Conservation (phyloP, 441 rosid genomes). For the Pelargonium cotyledonis region DNA sequence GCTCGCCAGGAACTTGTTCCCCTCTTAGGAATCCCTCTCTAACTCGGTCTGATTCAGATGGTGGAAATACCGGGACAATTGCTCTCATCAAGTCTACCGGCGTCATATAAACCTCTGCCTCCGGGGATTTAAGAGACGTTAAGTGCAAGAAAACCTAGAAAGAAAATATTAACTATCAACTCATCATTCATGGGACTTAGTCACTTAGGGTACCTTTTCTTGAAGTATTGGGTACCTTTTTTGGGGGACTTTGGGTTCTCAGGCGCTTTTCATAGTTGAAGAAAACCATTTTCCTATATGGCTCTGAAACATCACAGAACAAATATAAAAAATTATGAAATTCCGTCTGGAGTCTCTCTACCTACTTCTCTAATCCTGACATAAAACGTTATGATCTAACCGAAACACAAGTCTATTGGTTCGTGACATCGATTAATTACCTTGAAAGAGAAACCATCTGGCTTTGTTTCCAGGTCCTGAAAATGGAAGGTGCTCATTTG, state of each 20-base stretch:
- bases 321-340: too few relatives aligned
- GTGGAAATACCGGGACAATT: conserved; percentile 24
- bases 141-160: conserved; percentile 24
- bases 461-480: background rate
- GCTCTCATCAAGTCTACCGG: conserved; percentile 26
- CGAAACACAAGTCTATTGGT: too few relatives aligned
- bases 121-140: conserved; percentile 17
- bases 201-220: too few relatives aligned
- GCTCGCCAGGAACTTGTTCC: conserved; percentile 19
- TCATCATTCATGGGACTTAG: too few relatives aligned
- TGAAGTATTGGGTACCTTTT: conserved; percentile 15
- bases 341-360: too few relatives aligned
- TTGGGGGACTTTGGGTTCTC: conserved; percentile 22
- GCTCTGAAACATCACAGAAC: too few relatives aligned
- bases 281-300: conserved; percentile 11
- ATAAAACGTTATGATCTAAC: too few relatives aligned
- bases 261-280: conserved; percentile 25
- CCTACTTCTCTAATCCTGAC: too few relatives aligned
- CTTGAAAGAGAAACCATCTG: conserved; percentile 8
- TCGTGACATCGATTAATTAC: background rate
- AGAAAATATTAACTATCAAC: background rate
- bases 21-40: conserved; percentile 27
- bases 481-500: background rate
- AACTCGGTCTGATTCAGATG: conserved; percentile 18
- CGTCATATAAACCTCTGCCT: conserved; percentile 23